Evolutionary conservation across 192 early-diverging fungal genomes (phyloP), one percentile per base, ranked within the genome.

Genomic region (Backusella morwellensis): DNA sequence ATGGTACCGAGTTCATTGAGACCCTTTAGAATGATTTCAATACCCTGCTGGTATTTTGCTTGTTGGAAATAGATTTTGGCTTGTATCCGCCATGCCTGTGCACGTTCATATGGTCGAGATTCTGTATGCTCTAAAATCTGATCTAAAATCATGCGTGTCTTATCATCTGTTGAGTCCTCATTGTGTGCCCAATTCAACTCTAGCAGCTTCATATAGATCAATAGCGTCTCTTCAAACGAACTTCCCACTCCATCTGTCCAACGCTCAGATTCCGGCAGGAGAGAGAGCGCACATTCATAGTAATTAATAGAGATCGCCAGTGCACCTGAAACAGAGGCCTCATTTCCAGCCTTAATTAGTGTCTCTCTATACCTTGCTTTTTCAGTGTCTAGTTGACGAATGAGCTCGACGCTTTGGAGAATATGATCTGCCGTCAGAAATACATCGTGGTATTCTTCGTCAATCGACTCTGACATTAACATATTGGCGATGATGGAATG

Each of bases 401-500:
- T 66, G 4, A 72, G n/a, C 4, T 40, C 66, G n/a, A 76, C 21
- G 19, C 71, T 68, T 26, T 66, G 47, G 1, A 80, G 26, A 0
- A 80, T 52, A 73, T 80, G 79, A 50, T 80, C 70, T 15, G 79
- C 79, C 6, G 50, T 76, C 34, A 71, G 47, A 50, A 80, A 80
- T 15, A 76, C 34, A 38, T 80, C 74, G 4, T 59, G 47, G 8
- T 54, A 54, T 5, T 40, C n/a, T 35, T 32, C 54, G n/a, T 68
- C 75, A 2, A 23, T 21, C 1, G 40, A 29, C 41, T 66, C 76
- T 42, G 35, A 34, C 29, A 76, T 50, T 26, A 76, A 44, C 34
- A 71, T 70, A 23, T 76, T 50, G 2, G 47, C 68, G 32, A 80
- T 80, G 19, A 40, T 70, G 14, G 63, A 52, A 26, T 76, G 79